These are phyloP conservation scores for Termitomyces sp. DNA, from an alignment of 768 basidiomycete genomes.

Conservation along the genomic window DNA sequence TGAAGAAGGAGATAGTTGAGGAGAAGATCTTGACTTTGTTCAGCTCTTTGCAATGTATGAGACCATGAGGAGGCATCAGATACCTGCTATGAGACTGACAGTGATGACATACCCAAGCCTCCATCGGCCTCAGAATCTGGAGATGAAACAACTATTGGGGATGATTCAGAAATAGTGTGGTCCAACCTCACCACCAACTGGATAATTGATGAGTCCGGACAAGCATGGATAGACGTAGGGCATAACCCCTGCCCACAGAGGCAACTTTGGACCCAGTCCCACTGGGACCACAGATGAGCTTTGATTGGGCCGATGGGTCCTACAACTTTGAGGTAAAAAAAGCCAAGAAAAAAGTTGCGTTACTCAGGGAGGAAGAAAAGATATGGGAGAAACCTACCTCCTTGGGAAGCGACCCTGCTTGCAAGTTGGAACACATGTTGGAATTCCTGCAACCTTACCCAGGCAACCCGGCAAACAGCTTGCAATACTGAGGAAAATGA, in stretches of 20 bases:
- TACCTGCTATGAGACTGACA: too few relatives aligned
- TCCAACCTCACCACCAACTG: too few relatives aligned
- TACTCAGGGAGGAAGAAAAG: not conserved
- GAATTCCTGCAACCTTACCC: not conserved
- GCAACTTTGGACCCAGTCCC: too few relatives aligned
- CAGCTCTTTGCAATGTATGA: too few relatives aligned
- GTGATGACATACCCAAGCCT: too few relatives aligned
- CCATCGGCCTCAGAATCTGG: too few relatives aligned
- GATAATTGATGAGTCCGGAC: too few relatives aligned
- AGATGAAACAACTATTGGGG: too few relatives aligned
- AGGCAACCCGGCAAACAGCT: accelerated
- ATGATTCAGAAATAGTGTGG: too few relatives aligned
- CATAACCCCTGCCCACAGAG: not conserved
- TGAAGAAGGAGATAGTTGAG: too few relatives aligned
- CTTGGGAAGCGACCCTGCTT: not conserved
- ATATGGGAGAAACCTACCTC: accelerated
- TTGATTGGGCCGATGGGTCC: not conserved
- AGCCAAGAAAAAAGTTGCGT: accelerated
- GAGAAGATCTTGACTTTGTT: too few relatives aligned
- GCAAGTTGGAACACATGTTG: not conserved
- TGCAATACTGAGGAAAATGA: not conserved
- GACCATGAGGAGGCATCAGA: too few relatives aligned
- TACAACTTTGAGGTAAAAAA: not conserved
- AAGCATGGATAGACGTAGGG: not conserved
- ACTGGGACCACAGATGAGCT: not conserved